Evolutionary conservation across 148 eudicot genomes (phyloP), one percentile per base, ranked within the genome.

Genomic region (Euryodendron excelsum): DNA sequence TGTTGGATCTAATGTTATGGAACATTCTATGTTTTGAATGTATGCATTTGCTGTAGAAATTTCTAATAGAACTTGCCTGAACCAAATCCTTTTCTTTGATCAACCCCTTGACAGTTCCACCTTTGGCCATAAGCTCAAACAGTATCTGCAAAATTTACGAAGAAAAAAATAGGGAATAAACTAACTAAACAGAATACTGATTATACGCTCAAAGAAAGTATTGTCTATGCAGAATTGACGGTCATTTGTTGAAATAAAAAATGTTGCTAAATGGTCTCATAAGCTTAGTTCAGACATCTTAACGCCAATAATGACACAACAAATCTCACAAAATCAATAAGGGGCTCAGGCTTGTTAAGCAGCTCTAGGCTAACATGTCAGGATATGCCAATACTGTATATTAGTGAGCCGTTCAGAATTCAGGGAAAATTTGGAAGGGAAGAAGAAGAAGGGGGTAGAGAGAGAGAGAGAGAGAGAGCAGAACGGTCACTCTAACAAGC

Each of bases 91-190:
- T 96, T 34, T 91, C 98, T 85, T 93, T 85, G 72, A 96, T 91
- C 78, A 96, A 39, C 80, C 97, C 98, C 85, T 93, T 83, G 79
- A 96, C 97, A 27, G 98, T 96, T 84, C 99, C 99, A 84, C 99
- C 98, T 81, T 93, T 93, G 73, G 89, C 93, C 88, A 96, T 87
- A 33, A 96, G 87, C 87, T 93, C 99, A 84, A 90, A 86, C 61
- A 96, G 85, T 84, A 96, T 93, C 99, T 96, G 90, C 83, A 86
- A 50, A 77, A 75, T 33, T 79, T 20, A 28, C 4, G 30, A 21
- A 52, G 3, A 48, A 44, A 67, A 27, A 48, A 2, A 2, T 56
- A 30, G 59, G 34, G 4, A 21, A n/a, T n/a, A 37, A n/a, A 37
- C 31, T 9, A 59, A 50, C 21, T 14, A 47, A 41, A 75, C 17